Percentiles rank a stretch among this genome's conserved stretches.
Evolutionary conservation across 495 filamentous ascomycete species (phyloP).

Genomic region (Podospora pseudoanserina): DNA sequence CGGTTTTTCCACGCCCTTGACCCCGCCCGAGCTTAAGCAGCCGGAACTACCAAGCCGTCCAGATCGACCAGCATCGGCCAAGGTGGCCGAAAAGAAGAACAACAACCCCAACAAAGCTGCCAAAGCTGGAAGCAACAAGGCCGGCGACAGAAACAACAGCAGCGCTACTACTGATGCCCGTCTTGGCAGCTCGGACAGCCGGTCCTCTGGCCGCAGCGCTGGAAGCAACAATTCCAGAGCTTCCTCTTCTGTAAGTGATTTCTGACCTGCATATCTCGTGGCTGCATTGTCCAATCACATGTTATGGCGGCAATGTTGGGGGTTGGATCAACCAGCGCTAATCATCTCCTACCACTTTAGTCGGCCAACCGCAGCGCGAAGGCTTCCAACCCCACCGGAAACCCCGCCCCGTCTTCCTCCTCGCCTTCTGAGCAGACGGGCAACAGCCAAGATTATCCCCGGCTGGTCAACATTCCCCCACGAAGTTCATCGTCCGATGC

Average conservation of each 20-base stretch:
- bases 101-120: conserved; percentile 23
- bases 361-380: conserved; percentile 48
- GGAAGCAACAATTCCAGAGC: conserved; percentile 35
- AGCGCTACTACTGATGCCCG: conserved; percentile 27
- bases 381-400: conserved; percentile 40
- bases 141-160: conserved; percentile 20
- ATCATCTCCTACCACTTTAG: conserved; percentile 32
- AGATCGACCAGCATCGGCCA: conserved; percentile 33
- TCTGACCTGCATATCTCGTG: conserved; percentile 5
- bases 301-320: conserved; percentile 17
- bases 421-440: conserved; percentile 38
- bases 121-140: conserved; percentile 22
- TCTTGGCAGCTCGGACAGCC: conserved; percentile 44
- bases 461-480: conserved; percentile 61
- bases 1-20: conserved; percentile 44
- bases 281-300: conserved; percentile 41
- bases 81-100: conserved; percentile 40
- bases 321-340: conserved; percentile 32
- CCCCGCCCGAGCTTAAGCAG: conserved; percentile 39
- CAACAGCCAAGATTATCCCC: conserved; percentile 51
- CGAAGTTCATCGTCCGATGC: conserved; percentile 67
- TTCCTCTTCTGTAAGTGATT: conserved; percentile 44
- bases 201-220: conserved; percentile 35
- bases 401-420: conserved; percentile 44
- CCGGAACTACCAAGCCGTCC: conserved; percentile 38